These are phyloP conservation scores for Quillaja saponaria DNA, from an alignment of 306 rosid species.

Conservation along the genomic window DNA sequence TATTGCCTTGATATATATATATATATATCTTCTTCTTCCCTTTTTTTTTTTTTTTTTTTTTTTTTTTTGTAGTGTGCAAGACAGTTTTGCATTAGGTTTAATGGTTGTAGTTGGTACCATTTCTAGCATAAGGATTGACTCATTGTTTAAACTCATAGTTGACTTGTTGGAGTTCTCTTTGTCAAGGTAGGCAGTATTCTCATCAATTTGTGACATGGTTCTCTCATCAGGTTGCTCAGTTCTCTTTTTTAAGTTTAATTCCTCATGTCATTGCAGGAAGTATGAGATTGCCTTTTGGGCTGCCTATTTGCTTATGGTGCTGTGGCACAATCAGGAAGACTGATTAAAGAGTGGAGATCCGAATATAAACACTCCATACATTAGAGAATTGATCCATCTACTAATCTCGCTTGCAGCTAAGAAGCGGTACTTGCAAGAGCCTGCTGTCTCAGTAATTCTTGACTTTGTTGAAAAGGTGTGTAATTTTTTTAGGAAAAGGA, in stretches of 20 bases:
- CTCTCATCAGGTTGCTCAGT: conserved; percentile 14
- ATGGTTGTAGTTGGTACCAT: conserved; percentile 50
- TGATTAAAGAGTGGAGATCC: conserved; percentile 52
- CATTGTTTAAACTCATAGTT: conserved; percentile 72
- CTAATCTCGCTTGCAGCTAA: conserved; percentile 69
- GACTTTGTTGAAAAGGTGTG: conserved; percentile 75
- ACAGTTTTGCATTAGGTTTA: conserved; percentile 80
- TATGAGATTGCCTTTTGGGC: conserved; percentile 82
- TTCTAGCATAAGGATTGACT: conserved; percentile 57
- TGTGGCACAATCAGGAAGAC: conserved; percentile 78
- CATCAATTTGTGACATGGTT: conserved; percentile 8
- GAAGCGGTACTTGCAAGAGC: conserved; percentile 94
- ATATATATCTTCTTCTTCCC: too few relatives aligned
- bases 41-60: not conserved
- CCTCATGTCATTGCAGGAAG: conserved; percentile 65
- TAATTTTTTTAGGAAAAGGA: conserved; percentile 9
- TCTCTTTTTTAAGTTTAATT: conserved; percentile 20
- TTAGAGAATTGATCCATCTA: conserved; percentile 60
- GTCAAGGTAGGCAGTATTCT: conserved; percentile 59
- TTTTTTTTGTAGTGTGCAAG: conserved; percentile 83
- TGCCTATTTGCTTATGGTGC: conserved; percentile 94
- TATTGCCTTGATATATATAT: too few relatives aligned
- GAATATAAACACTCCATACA: conserved; percentile 51
- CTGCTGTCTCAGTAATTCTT: conserved; percentile 70
- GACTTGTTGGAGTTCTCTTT: conserved; percentile 82